A percentile compares a stretch with the other conserved stretches of the same genome.
These are phyloP conservation scores for Selaginella moellendorffii DNA, from an alignment of 75 land plant species.

Conservation along the genomic window DNA sequence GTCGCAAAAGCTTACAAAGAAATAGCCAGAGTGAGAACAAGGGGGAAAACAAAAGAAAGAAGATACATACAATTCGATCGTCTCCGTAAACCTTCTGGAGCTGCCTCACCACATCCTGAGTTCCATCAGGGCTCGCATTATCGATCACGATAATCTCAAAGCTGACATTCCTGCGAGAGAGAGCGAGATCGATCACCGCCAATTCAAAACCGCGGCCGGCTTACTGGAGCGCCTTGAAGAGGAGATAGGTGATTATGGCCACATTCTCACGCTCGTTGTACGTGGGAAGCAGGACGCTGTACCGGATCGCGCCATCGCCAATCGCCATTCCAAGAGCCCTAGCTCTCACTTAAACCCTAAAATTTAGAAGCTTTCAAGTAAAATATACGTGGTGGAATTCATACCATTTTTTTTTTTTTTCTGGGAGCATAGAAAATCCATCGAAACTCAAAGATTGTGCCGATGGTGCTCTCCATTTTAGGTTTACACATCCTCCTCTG, in stretches of 20 bases:
- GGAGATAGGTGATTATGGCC: slow-evolving; percentile 69
- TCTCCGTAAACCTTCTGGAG: slow-evolving; percentile 78
- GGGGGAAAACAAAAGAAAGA: neutral
- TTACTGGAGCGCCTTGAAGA: slow-evolving; percentile 76
- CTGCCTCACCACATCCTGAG: slow-evolving; percentile 81
- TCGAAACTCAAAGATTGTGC: too few species aligned
- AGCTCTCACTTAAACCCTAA: too few species aligned
- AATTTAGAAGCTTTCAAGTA: too few species aligned
- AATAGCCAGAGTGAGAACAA: neutral
- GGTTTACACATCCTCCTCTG: too few species aligned
- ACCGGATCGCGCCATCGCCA: slow-evolving; percentile 10
- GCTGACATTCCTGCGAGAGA: slow-evolving; percentile 41
- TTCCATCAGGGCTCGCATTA: slow-evolving; percentile 98
- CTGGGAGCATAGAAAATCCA: too few species aligned
- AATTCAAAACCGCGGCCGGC: neutral
- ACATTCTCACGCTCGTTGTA: slow-evolving; percentile 97
- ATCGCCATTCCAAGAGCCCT: neutral
- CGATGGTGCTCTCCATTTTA: too few species aligned
- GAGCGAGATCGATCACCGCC: neutral
- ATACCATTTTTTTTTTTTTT: too few species aligned
- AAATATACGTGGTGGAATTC: too few species aligned
- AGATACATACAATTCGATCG: slow-evolving; percentile 61
- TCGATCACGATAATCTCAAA: slow-evolving; percentile 85
- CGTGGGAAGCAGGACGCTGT: slow-evolving; percentile 87
- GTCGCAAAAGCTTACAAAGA: slow-evolving; percentile 53